These are phyloP conservation scores for Heracleum sosnowskyi DNA, from an alignment of 129 eudicot species.

Conservation along the genomic window DNA sequence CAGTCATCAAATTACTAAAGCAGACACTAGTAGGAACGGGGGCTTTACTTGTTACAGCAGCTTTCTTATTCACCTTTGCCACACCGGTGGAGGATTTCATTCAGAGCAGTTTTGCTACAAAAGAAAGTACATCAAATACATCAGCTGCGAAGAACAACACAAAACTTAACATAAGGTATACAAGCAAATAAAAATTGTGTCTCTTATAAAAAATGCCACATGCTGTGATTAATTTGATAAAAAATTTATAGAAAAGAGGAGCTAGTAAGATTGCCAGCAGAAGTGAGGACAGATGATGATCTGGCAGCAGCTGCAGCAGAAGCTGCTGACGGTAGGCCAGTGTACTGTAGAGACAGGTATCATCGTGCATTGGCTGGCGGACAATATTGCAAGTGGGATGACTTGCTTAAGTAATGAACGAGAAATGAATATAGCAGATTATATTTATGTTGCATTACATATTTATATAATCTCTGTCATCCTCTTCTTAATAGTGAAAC, in stretches of 20 bases:
- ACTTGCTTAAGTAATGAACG: constrained; percentile 47
- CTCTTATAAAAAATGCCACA: not conserved
- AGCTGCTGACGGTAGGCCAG: constrained; percentile 99
- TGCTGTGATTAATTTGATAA: not conserved
- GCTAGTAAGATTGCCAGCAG: constrained; percentile 70
- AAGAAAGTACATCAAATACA: constrained; percentile 28
- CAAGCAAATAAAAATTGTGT: not conserved
- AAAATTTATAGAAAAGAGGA: constrained; percentile 61
- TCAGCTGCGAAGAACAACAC: constrained; percentile 35
- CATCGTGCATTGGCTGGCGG: constrained; percentile 97
- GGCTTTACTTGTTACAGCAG: constrained; percentile 79
- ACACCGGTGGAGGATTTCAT: constrained; percentile 82
- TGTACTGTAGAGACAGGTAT: constrained; percentile 91
- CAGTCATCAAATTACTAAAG: constrained; percentile 90
- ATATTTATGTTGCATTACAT: not conserved
- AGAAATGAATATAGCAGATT: not conserved
- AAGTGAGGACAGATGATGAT: constrained; percentile 67
- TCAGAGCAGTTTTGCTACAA: constrained; percentile 37
- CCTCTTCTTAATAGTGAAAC: constrained; percentile 15
- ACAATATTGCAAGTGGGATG: constrained; percentile 98
- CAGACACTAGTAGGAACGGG: constrained; percentile 97
- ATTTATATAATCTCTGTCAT: constrained; percentile 3
- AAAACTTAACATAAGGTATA: constrained; percentile 53
- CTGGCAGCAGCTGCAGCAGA: constrained; percentile 95
- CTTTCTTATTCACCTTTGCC: constrained; percentile 64